These are phyloP conservation scores for Podila epicladia DNA, from an alignment of 192 early-diverging fungal genomes.

Conservation along the genomic window DNA sequence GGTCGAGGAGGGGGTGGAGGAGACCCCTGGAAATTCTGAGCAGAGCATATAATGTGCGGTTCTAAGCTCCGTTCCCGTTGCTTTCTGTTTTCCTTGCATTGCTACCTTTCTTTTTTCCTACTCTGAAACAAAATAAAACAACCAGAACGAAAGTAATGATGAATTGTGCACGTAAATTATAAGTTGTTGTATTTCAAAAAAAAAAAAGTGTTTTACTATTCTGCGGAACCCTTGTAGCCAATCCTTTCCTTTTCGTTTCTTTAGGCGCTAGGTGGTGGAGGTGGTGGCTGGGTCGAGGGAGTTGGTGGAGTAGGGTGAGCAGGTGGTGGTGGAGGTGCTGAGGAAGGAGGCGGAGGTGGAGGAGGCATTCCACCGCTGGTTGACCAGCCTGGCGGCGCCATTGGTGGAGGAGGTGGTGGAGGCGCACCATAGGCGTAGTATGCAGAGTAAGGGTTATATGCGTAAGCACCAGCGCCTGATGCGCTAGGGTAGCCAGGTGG, in stretches of 20 bases:
- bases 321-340: slow-evolving; percentile 53
- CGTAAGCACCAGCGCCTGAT: background rate
- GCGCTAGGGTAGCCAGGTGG: background rate
- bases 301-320: slow-evolving; percentile 42
- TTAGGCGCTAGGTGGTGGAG: slow-evolving; percentile 36
- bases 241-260: too few species aligned
- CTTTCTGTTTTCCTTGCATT: too few species aligned
- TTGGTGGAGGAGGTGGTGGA: slow-evolving; percentile 3
- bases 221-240: background rate
- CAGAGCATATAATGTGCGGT: too few species aligned
- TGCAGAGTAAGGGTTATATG: slow-evolving; percentile 2
- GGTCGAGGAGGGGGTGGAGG: too few species aligned
- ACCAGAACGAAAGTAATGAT: too few species aligned
- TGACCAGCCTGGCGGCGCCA: slow-evolving; percentile 37
- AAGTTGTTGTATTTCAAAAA: background rate
- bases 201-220: background rate
- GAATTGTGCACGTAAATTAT: too few species aligned
- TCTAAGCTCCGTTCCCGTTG: too few species aligned
- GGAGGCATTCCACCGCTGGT: slow-evolving; percentile 25
- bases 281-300: slow-evolving; percentile 51
- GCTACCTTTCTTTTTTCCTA: too few species aligned
- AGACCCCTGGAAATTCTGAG: too few species aligned
- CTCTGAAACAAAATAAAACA: too few species aligned
- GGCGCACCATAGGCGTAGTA: background rate
- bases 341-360: slow-evolving; percentile 44